Evolutionary conservation across 2,329 filamentous ascomycete genomes (phyloP), one percentile per base, ranked within the genome.

Genomic region (Sarocladium strictum): DNA sequence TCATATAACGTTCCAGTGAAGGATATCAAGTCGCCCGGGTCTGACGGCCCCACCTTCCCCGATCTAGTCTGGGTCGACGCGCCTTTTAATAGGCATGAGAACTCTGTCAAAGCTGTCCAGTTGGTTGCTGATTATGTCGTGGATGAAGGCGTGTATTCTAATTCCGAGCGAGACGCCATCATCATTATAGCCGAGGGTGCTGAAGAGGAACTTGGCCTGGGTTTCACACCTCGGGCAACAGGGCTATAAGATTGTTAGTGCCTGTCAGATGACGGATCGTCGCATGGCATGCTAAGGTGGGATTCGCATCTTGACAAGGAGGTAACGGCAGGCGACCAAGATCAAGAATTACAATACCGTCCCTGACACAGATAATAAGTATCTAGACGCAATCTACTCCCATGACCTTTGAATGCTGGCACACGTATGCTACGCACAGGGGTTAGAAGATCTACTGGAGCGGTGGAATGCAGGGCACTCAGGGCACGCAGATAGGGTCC

Each of bases 21-120:
- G n/a, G 65, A 65, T 1, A 58, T 67, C 9, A 38, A 47, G 33
- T 63, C 61, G 14, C 66, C 66, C 1, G 66, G 65, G 11, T 58
- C 58, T 9, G 65, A 67, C 51, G 65, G 66, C 32, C 65, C 62
- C 47, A 67, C 66, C 3, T 67, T 68, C 54, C 57, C 67, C 2
- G 66, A 67, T 45, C 10, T 67, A 19, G 54, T 67, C 1, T 67
- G 65, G 65, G 65, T 67, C 27, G 53, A 58, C 38, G 62, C 66
- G 29, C 66, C 65, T n/a, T 67, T 68, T 45, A 58, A 38, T 0
- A 55, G 58, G 12, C 64, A 67, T 14, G 57, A 53, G 10, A 57
- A 26, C 2, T 67, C 67, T 27, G 61, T 67, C 3, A 51, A 58
- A 33, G 55, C 58, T 9, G 63, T 67, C 9, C 55, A 55, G 2